Evolutionary conservation across 2,329 filamentous ascomycete species (phyloP).

Genomic region (Tolypocladium paradoxum): DNA sequence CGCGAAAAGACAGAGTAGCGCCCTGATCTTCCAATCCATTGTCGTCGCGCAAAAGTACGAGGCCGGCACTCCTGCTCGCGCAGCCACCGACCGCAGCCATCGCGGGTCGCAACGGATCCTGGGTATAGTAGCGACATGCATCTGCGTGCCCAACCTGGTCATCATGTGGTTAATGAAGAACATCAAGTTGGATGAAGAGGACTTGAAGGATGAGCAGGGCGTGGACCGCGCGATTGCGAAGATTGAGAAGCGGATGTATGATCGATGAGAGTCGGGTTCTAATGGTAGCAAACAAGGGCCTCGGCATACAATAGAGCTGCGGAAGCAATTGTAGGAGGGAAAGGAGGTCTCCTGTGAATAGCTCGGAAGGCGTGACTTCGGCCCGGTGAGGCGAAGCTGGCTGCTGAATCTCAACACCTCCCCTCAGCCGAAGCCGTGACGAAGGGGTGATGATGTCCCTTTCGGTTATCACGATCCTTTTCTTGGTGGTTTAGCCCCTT

Average conservation of each 20-base stretch:
- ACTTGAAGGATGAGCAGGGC: background rate
- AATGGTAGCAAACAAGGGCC: too few relatives aligned
- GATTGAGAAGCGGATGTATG: background rate
- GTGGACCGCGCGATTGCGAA: background rate
- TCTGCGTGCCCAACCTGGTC: constrained; percentile 5
- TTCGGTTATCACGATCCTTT: too few relatives aligned
- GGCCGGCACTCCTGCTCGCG: constrained; percentile 1
- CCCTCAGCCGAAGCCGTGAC: too few relatives aligned
- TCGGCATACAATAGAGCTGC: too few relatives aligned
- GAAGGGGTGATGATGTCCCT: too few relatives aligned
- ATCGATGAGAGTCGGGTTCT: background rate
- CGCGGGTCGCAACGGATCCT: constrained; percentile 9
- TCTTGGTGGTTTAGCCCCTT: too few relatives aligned
- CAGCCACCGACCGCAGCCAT: constrained; percentile 9
- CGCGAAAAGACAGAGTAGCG: constrained; percentile 7
- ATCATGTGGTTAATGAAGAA: constrained; percentile 11
- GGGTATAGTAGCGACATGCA: constrained; percentile 7
- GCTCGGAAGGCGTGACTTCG: too few relatives aligned
- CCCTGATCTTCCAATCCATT: constrained; percentile 14
- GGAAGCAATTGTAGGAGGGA: too few relatives aligned
- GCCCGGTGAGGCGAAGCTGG: too few relatives aligned
- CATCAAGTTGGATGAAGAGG: constrained; percentile 6
- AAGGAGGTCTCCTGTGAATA: too few relatives aligned
- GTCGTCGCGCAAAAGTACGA: constrained; percentile 11
- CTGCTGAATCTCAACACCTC: too few relatives aligned